A percentile compares a stretch with the other conserved stretches of the same genome.
Evolutionary conservation across 2,329 filamentous ascomycete genomes (phyloP).

Genomic region (Chalara sp.): DNA sequence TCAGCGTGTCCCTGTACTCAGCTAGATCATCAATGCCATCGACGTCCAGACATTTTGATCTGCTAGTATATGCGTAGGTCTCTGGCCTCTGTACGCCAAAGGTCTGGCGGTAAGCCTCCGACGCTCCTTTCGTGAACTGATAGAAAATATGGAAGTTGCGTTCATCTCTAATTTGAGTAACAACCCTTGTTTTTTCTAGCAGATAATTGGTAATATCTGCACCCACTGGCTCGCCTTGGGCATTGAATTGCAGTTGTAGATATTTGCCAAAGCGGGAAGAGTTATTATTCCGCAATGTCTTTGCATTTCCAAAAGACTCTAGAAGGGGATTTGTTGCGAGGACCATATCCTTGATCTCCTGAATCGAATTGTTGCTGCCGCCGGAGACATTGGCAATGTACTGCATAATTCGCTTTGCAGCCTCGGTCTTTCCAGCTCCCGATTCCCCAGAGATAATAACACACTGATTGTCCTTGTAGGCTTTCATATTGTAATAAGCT

Average conservation of each 20-base stretch:
- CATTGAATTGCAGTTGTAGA: conserved; percentile 92
- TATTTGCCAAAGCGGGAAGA: conserved; percentile 98
- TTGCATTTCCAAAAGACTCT: conserved; percentile 97
- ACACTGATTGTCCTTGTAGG: conserved; percentile 97
- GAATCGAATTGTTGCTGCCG: conserved; percentile 64
- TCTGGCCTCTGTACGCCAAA: conserved; percentile 89
- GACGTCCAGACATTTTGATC: conserved; percentile 91
- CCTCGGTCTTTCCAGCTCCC: conserved; percentile 96
- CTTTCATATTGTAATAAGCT: conserved; percentile 99
- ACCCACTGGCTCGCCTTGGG: conserved; percentile 83
- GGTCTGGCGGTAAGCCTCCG: conserved; percentile 76
- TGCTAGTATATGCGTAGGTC: conserved; percentile 88
- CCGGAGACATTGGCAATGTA: conserved; percentile 98
- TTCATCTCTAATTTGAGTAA: conserved; percentile 91
- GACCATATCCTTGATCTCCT: conserved; percentile 99
- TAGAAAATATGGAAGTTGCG: conserved; percentile 99
- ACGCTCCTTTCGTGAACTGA: conserved; percentile 93
- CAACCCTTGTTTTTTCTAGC: conserved; percentile 89
- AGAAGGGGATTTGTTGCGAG: conserved; percentile 94
- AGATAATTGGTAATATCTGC: conserved; percentile 98
- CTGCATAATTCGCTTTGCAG: conserved; percentile 98
- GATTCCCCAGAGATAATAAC: conserved; percentile 99
- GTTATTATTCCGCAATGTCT: conserved; percentile 97
- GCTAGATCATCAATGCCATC: conserved; percentile 86
- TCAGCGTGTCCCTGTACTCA: conserved; percentile 83